Evolutionary conservation across 306 rosid genomes (phyloP).

Genomic region (Gynostemma pentaphyllum): DNA sequence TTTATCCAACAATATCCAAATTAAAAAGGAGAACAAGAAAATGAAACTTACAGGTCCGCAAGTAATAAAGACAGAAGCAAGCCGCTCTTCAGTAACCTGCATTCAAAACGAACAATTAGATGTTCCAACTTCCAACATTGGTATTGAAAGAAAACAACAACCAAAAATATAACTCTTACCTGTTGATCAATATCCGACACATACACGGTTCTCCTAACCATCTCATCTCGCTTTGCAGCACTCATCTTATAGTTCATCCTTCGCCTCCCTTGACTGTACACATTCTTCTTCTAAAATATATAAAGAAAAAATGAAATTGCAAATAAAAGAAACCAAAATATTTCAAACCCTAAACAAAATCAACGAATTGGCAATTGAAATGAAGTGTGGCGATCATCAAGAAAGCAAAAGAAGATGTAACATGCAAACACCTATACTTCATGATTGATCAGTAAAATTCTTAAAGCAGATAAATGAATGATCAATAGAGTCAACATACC

Average conservation of each 20-base stretch:
- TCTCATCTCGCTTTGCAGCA: constrained; percentile 29
- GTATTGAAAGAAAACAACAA: neutral
- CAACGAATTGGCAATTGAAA: neutral
- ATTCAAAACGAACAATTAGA: neutral
- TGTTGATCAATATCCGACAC: constrained; percentile 40
- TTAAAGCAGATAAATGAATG: too few species aligned
- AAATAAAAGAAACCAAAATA: neutral
- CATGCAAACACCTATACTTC: neutral
- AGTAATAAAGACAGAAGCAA: constrained; percentile 26
- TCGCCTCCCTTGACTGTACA: constrained; percentile 21
- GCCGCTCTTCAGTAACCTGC: constrained; percentile 36
- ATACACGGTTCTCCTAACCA: constrained; percentile 34
- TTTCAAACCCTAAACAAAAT: neutral
- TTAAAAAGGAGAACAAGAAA: neutral
- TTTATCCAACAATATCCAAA: neutral
- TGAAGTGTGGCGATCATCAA: neutral
- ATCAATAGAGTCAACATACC: too few species aligned
- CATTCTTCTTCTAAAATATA: constrained; percentile 18
- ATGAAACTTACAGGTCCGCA: constrained; percentile 30
- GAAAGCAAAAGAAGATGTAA: neutral
- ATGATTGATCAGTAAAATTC: too few species aligned
- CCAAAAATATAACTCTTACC: constrained; percentile 7
- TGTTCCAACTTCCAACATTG: too few species aligned
- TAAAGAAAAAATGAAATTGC: neutral
- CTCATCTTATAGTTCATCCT: constrained; percentile 31